Conservation (phyloP, 139 green algal species). For the Chlamydomonas eustigma region DNA sequence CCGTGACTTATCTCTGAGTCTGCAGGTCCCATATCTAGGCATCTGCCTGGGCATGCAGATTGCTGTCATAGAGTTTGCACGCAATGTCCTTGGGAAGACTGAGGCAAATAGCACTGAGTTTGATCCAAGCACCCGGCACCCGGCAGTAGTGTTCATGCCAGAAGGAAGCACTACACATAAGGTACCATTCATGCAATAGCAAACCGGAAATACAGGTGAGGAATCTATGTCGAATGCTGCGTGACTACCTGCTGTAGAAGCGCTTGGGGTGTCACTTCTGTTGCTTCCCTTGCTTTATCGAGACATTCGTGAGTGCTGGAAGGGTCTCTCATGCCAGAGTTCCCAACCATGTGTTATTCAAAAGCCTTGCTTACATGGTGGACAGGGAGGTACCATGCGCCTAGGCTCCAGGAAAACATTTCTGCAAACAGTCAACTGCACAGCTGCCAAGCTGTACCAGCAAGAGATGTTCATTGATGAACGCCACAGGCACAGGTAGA, state of each 20-base stretch:
- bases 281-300: no score
- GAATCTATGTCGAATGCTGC: no score
- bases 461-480: conserved; percentile 81
- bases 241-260: not conserved
- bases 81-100: conserved; percentile 78
- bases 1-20: no score
- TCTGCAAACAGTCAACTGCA: conserved; percentile 86
- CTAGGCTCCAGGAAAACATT: conserved; percentile 86
- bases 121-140: conserved; percentile 63
- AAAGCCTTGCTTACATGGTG: conserved; percentile 76
- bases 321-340: not conserved
- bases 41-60: conserved; percentile 99
- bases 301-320: not conserved
- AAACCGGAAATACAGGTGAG: not conserved
- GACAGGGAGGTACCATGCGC: conserved; percentile 96
- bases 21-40: conserved; percentile 84
- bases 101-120: conserved; percentile 93
- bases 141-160: conserved; percentile 97
- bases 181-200: conserved; percentile 3
- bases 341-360: conserved; percentile 23
- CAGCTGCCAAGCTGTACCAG: conserved; percentile 91
- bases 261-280: not conserved
- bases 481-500: conserved; percentile 88
- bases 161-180: conserved; percentile 65
- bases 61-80: conserved; percentile 97